Evolutionary conservation across 2,329 filamentous ascomycete genomes (phyloP).

Genomic region (Colletotrichum tropicale): DNA sequence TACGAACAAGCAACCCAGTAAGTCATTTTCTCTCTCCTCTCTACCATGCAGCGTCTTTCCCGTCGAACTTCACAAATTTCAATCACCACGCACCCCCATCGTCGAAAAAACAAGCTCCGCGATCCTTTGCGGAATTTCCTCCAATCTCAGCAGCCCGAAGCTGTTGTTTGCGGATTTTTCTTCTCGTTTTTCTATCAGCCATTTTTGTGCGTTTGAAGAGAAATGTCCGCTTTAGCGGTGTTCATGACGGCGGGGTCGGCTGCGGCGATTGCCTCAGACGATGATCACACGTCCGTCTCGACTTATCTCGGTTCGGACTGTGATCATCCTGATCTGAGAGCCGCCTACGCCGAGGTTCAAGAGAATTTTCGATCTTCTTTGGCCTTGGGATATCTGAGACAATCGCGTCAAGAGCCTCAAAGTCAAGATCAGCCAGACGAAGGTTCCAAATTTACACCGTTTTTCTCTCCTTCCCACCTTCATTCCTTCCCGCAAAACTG

Average conservation of each 20-base stretch:
- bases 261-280: background rate
- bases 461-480: background rate
- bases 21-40: background rate
- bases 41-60: background rate
- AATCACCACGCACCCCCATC: background rate
- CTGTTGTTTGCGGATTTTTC: background rate
- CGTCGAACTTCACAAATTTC: background rate
- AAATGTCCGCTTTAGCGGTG: background rate
- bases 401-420: background rate
- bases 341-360: background rate
- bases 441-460: background rate
- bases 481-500: background rate
- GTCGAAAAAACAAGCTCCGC: background rate
- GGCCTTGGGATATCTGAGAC: background rate
- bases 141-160: background rate
- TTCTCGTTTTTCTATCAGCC: background rate
- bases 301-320: background rate
- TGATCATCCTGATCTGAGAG: background rate
- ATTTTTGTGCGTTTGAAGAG: background rate
- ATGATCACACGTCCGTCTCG: background rate
- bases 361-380: background rate
- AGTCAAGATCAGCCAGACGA: background rate
- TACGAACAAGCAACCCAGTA: background rate
- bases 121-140: background rate
- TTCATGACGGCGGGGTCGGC: background rate